Evolutionary conservation across 2,329 filamentous ascomycete species (phyloP), one percentile per base, ranked within the genome.

Genomic region (Fusarium miscanthi): DNA sequence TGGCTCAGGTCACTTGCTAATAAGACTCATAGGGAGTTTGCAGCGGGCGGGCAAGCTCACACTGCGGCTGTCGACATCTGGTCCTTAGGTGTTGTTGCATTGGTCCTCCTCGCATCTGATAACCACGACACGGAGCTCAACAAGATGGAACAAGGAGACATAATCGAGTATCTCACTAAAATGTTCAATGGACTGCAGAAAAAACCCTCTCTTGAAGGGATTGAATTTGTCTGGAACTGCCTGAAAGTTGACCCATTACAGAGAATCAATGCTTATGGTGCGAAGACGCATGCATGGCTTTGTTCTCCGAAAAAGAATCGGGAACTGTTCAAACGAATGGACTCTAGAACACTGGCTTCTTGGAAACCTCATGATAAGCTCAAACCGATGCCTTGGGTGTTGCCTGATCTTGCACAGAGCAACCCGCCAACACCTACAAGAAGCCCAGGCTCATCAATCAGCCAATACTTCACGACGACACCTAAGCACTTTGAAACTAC

Each of bases 31-130:
- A 87, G 86, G 3, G 86, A 88, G 75, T 75, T 85, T 12, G 48
- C 48, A 21, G 45, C 52, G 25, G 69, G 48, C 11, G 65, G 69
- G 8, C 59, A 75, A 19, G 33, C 68, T 38, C 78, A 75, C 78
- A 87, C 76, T 58, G 75, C 69, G 21, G 82, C 60, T 57, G 84
- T 87, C 10, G 87, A 89, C 64, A 84, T 88, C 27, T 89, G 87
- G 87, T 84, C 86, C 8, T 74, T 88, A 21, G 87, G 87, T 0
- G 80, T 87, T 59, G 79, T 88, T 8, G 74, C 81, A 0, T 64
- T 87, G 2, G 80, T 81, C 27, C 73, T 84, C 33, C 63, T 83
- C 14, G 74, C 77, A n/a, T 76, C 76, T 60, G 38, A 72, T 71
- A 59, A 54, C 4, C 58, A 73, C 16, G 65, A 78, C 16, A 63